Evolutionary conservation across 2,329 filamentous ascomycete genomes (phyloP), one percentile per base, ranked within the genome.

Genomic region (Escovopsis sp.): DNA sequence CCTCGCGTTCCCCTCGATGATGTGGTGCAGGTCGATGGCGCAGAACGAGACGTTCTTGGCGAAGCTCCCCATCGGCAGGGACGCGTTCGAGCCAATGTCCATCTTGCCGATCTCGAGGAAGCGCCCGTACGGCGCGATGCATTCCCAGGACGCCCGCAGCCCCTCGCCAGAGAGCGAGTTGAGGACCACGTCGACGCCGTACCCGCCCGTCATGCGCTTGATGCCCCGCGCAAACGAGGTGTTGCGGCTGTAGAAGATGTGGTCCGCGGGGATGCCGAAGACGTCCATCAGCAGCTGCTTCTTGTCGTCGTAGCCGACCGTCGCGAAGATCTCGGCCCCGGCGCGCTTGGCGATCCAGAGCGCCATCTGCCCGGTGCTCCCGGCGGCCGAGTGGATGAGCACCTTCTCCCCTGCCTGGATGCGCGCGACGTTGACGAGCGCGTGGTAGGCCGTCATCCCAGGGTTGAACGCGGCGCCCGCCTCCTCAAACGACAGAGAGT

Each of bases 21-120:
- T 6, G 11, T 40, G 36, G n/a, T 34, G 26, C 28, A 56, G 8
- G 30, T 54, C 46, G 1, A 55, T 38, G 6, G 48, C 45, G 0
- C 44, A 46, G 7, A 53, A 53, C 0, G 45, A 46, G 8, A 45
- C 39, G 33, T 55, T 55, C 5, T 45, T 46, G 1, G 42, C 43
- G 15, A 53, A 53, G 10, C 32, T 23, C 9, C 30, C 41, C 37
- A 54, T 47, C 2, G 47, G 40, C 2, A 55, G 41, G 4, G 36
- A 37, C 0, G 39, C 38, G 9, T 42, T 42, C 1, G 34, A 34
- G 10, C 45, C 34, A 4, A 61, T 53, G 30, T 62, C 60, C 3
- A 48, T 48, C 33, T 57, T 59, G 0, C 55, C 59, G 34, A 65
- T 54, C 43, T 66, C 63, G 0, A 66, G 38, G 39, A 65, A 56